Conservation (phyloP, 2,329 filamentous ascomycete species). For the Fusarium algeriense region DNA sequence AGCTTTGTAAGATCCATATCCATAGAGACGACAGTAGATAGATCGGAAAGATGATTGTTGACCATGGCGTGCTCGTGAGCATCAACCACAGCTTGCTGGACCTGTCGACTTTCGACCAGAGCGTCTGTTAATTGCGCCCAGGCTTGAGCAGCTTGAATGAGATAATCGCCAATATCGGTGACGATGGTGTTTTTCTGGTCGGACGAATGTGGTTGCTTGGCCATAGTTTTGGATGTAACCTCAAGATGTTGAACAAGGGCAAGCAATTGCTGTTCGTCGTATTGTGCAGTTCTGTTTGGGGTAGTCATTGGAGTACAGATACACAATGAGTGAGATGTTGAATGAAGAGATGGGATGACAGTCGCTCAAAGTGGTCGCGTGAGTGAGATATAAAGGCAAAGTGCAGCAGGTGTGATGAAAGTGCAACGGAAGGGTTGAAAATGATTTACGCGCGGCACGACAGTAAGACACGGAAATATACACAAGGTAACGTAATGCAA, state of each 20-base stretch:
- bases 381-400: neutral
- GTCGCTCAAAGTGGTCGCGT: neutral
- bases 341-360: neutral
- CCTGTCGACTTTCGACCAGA: conserved; percentile 49
- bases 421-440: conserved; percentile 3
- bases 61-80: conserved; percentile 47
- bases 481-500: neutral
- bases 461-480: conserved; percentile 8
- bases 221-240: conserved; percentile 22
- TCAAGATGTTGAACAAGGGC: conserved; percentile 27
- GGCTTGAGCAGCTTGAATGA: conserved; percentile 49
- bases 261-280: conserved; percentile 34
- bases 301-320: conserved; percentile 18
- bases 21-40: conserved; percentile 47
- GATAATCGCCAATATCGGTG: conserved; percentile 53
- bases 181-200: conserved; percentile 45
- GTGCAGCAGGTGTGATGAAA: neutral
- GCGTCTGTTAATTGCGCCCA: conserved; percentile 51
- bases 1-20: conserved; percentile 47
- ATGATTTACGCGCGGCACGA: neutral
- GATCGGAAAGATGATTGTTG: conserved; percentile 47
- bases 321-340: neutral
- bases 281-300: conserved; percentile 10
- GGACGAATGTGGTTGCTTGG: conserved; percentile 21
- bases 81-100: conserved; percentile 46